A percentile compares a stretch with the other conserved stretches of the same genome.
These are phyloP conservation scores for Clonostachys solani DNA, from an alignment of 2,329 filamentous ascomycete genomes.

Conservation along the genomic window DNA sequence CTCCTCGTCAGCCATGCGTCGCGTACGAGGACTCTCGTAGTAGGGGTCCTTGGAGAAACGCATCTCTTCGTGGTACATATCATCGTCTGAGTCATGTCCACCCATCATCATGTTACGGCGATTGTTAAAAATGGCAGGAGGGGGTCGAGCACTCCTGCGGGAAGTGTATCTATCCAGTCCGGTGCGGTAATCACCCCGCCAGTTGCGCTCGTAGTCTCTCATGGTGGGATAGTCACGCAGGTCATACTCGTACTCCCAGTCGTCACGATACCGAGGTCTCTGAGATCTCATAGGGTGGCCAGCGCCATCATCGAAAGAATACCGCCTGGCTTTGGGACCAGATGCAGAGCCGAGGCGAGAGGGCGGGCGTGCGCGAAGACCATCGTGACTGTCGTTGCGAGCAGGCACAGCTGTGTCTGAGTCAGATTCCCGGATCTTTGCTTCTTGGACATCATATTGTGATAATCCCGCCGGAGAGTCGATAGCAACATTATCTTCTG, in stretches of 20 bases:
- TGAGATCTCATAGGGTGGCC: not conserved
- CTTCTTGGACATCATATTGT: no score
- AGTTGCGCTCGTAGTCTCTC: constrained; percentile 15
- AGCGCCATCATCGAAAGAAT: not conserved
- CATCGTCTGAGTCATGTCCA: constrained; percentile 13
- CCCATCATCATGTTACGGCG: constrained; percentile 4
- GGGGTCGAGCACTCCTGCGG: constrained; percentile 12
- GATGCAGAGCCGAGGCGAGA: not conserved
- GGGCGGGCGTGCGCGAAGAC: not conserved
- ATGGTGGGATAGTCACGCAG: constrained; percentile 9
- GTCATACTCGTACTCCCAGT: constrained; percentile 13
- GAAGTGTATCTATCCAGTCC: constrained; percentile 10
- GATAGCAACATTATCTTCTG: no score
- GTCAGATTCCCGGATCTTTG: not conserved
- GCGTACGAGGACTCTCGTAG: not conserved
- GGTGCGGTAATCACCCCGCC: constrained; percentile 12
- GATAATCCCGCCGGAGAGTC: no score
- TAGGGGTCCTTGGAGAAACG: not conserved
- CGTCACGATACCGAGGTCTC: constrained; percentile 10
- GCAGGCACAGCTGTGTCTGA: not conserved
- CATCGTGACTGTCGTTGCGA: not conserved
- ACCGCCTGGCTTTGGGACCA: not conserved
- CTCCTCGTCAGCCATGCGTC: not conserved
- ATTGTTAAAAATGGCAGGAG: constrained; percentile 14
- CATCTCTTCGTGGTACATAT: constrained; percentile 9